Evolutionary conservation across 1,139 yeast species (phyloP), one percentile per base, ranked within the genome.

Genomic region (Debaryomyces coudertii): DNA sequence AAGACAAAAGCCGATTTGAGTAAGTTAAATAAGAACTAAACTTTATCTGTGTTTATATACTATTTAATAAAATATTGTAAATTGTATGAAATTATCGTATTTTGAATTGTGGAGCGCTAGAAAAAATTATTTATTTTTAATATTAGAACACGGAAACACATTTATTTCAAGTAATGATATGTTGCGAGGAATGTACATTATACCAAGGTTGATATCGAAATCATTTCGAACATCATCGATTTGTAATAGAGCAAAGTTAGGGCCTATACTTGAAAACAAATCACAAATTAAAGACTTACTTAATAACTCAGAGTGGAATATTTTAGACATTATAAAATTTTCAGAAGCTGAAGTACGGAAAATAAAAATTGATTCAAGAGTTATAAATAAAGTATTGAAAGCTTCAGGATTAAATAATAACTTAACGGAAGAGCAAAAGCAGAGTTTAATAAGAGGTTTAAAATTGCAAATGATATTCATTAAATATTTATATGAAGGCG

Each of bases 1-100:
- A 87, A 87, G 71, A 73, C 82, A 50, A 85, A 87, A 71, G 66
- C 72, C 40, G 78, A 83, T 62, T 68, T 82, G 63, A 67, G 72
- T 41, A 73, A 76, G 53, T 55, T 69, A 55, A 62, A 68, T 49
- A 53, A 65, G 33, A 28, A 33, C 37, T 47, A 47, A 42, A 22
- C 36, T 40, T 31, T 31, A 31, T 40, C 30, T 31, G 7, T 40
- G 20, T 30, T 29, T 38, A 38, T 38, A 38, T 28, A 38, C 15
- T 28, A 38, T 38, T 38, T 18, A 38, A 38, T 28, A 38, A 38
- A 27, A 38, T n/a, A 16, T 38, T 28, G 41, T 27, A 27, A 35
- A 35, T 23, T 35, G 16, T 24, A 23, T 15, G 33, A 18, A 7
- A 12, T 12, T 22, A 7, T 12, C 11, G 16, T 14, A 9, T 24